Evolutionary conservation across 2,329 filamentous ascomycete genomes (phyloP).

Genomic region (Sporothrix mexicana): DNA sequence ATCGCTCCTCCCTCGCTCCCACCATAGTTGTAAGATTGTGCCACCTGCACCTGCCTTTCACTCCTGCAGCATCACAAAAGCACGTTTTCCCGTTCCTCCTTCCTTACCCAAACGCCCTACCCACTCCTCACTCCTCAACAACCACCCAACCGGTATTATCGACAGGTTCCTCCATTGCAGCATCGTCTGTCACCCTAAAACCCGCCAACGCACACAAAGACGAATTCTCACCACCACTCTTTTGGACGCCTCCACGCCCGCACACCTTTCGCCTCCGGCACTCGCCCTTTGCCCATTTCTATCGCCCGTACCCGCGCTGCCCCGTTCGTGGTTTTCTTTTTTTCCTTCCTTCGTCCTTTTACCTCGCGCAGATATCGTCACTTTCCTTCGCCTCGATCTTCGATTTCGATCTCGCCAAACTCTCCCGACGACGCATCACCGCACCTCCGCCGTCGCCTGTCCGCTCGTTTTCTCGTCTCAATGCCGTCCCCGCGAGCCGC

Average conservation of each 20-base stretch:
- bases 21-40: neutral
- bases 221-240: slow-evolving; percentile 28
- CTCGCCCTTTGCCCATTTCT: slow-evolving; percentile 21
- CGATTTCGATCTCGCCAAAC: too few relatives aligned
- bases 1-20: slow-evolving; percentile 6
- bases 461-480: slow-evolving; percentile 4
- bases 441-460: neutral
- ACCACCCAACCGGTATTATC: slow-evolving; percentile 18
- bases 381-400: neutral
- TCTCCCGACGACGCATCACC: neutral
- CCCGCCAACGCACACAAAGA: slow-evolving; percentile 7
- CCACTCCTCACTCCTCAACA: slow-evolving; percentile 4
- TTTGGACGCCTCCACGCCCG: neutral
- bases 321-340: neutral
- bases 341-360: neutral
- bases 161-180: slow-evolving; percentile 6
- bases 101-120: neutral
- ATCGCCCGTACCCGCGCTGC: slow-evolving; percentile 1
- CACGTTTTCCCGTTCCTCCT: slow-evolving; percentile 3
- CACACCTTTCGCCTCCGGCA: slow-evolving; percentile 5
- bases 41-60: neutral
- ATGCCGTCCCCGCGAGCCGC: slow-evolving; percentile 33
- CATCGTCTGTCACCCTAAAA: neutral
- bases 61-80: slow-evolving; percentile 20
- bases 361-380: slow-evolving; percentile 1